A percentile compares a stretch with the other conserved stretches of the same genome.
Conservation (phyloP, 108 stramenopile genomes). For the Nitzschia sp. region DNA sequence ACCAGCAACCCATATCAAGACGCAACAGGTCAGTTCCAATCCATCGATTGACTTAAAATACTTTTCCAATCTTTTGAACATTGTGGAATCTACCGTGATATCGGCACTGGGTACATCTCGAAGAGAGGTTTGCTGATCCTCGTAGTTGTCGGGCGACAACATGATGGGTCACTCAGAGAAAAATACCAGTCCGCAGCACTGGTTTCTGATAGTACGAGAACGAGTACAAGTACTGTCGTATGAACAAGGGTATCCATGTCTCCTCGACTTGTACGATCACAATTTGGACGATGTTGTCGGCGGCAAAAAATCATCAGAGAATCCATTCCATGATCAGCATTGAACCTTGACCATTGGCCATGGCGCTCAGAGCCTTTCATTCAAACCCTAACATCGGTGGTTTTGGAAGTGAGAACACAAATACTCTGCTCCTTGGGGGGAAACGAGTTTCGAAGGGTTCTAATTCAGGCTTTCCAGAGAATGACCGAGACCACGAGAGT, state of each 20-base stretch:
- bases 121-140: no score
- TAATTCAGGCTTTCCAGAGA: not conserved
- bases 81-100: no score
- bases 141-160: no score
- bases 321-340: no score
- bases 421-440: not conserved
- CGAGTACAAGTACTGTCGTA: no score
- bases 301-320: no score
- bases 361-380: constrained; percentile 80
- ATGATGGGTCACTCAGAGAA: no score
- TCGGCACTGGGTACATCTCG: no score
- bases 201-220: not conserved
- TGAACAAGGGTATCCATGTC: no score
- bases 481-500: constrained; percentile 21
- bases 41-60: not conserved
- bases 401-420: constrained; percentile 64
- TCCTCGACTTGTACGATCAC: no score
- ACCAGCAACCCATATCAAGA: not conserved
- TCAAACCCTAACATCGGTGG: constrained; percentile 82
- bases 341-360: constrained; percentile 35
- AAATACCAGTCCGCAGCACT: not conserved
- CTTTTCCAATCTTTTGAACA: not conserved
- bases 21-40: not conserved
- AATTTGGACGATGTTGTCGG: no score
- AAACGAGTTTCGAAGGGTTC: not conserved